Evolutionary conservation across 1,284 basidiomycete genomes (phyloP).

Genomic region (Ustilago bromivora): DNA sequence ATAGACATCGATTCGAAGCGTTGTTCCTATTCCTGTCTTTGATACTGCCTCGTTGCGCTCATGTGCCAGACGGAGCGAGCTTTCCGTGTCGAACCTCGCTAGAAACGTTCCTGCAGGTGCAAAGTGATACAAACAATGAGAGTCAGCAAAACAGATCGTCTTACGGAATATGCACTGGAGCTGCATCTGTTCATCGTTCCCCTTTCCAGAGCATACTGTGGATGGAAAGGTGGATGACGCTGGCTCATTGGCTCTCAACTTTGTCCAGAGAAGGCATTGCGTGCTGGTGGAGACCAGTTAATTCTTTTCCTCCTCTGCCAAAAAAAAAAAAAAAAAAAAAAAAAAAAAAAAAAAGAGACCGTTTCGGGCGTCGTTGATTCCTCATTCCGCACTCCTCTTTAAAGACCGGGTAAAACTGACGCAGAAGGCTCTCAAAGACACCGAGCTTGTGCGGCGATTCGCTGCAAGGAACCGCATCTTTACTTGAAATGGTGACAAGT

Average conservation of each 20-base stretch:
- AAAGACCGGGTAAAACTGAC: too few species aligned
- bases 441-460: too few species aligned
- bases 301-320: neutral
- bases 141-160: neutral
- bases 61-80: constrained; percentile 2
- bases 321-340: neutral
- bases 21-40: neutral
- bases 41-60: neutral
- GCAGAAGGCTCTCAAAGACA: too few species aligned
- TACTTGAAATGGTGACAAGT: too few species aligned
- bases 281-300: neutral
- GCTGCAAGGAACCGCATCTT: too few species aligned
- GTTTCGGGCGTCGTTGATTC: too few species aligned
- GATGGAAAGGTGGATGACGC: too few species aligned
- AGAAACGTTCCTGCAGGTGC: neutral
- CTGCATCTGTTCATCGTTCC: neutral
- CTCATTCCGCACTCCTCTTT: too few species aligned
- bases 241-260: neutral
- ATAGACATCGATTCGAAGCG: neutral
- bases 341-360: too few species aligned
- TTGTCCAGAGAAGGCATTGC: neutral
- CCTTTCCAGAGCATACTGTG: neutral
- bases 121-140: neutral
- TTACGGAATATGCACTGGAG: neutral
- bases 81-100: neutral